These are phyloP conservation scores for Alnus rubra DNA, from an alignment of 306 rosid genomes.

Conservation along the genomic window DNA sequence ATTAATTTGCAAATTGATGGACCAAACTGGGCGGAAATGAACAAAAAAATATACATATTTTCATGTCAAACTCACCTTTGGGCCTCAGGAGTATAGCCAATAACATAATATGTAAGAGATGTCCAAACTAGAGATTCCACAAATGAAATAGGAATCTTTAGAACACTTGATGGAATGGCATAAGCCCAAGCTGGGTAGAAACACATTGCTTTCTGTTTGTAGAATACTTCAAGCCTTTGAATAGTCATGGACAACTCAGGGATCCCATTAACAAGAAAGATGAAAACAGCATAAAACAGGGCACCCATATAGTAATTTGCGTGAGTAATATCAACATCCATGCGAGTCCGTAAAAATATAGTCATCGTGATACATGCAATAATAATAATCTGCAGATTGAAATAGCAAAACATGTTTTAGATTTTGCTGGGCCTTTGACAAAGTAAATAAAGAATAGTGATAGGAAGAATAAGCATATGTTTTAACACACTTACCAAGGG, in stretches of 20 bases:
- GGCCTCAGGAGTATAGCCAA: conserved; percentile 48
- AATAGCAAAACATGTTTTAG: background rate
- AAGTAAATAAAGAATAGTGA: background rate
- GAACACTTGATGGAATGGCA: conserved; percentile 43
- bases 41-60: background rate
- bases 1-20: background rate
- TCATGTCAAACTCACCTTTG: conserved; percentile 22
- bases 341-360: conserved; percentile 39
- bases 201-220: conserved; percentile 33
- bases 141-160: conserved; percentile 53
- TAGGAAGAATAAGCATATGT: background rate
- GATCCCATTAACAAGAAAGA: conserved; percentile 41
- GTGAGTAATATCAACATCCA: conserved; percentile 37
- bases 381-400: conserved; percentile 38
- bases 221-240: conserved; percentile 45
- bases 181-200: conserved; percentile 65
- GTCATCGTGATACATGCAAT: conserved; percentile 48
- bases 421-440: background rate
- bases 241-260: conserved; percentile 50
- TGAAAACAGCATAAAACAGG: conserved; percentile 33
- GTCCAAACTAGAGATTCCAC: conserved; percentile 51
- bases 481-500: background rate
- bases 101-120: conserved; percentile 51
- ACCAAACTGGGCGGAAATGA: background rate
- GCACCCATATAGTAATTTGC: conserved; percentile 47